Percentiles rank a stretch among this genome's conserved stretches.
Conservation (phyloP, 805 yeast species). For the Nakazawaea ambrosiae region DNA sequence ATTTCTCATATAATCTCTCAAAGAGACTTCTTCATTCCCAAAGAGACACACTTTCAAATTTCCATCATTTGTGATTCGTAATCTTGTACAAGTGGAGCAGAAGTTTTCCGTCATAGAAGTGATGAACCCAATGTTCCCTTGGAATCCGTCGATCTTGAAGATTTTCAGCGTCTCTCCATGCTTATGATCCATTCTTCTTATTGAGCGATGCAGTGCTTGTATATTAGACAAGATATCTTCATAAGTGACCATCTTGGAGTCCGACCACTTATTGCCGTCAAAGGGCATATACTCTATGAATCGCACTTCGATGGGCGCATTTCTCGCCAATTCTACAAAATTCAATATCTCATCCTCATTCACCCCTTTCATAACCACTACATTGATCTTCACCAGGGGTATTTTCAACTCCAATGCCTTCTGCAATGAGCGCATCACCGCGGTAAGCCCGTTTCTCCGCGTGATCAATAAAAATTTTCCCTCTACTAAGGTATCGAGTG, state of each 20-base stretch:
- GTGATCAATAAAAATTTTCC: conserved; percentile 45
- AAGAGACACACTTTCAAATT: conserved; percentile 48
- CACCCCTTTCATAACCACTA: conserved; percentile 40
- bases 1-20: conserved; percentile 35
- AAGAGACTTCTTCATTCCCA: conserved; percentile 42
- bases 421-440: conserved; percentile 36
- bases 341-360: conserved; percentile 46
- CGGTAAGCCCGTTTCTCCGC: conserved; percentile 39
- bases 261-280: conserved; percentile 47
- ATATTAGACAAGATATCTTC: conserved; percentile 34
- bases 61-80: conserved; percentile 46
- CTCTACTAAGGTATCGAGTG: conserved; percentile 43
- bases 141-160: conserved; percentile 33
- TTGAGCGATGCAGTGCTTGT: conserved; percentile 21
- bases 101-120: conserved; percentile 50
- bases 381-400: conserved; percentile 40
- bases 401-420: conserved; percentile 36
- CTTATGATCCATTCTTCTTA: conserved; percentile 17
- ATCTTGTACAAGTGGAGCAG: conserved; percentile 44
- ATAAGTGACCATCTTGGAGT: conserved; percentile 36
- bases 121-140: conserved; percentile 43
- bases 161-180: conserved; percentile 45
- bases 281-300: conserved; percentile 57
- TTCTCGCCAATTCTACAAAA: conserved; percentile 35
- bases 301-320: conserved; percentile 37